Percentiles rank a stretch among this genome's conserved stretches.
These are phyloP conservation scores for Wickerhamomyces sp. DNA, from an alignment of 1,139 yeast species.

Conservation along the genomic window DNA sequence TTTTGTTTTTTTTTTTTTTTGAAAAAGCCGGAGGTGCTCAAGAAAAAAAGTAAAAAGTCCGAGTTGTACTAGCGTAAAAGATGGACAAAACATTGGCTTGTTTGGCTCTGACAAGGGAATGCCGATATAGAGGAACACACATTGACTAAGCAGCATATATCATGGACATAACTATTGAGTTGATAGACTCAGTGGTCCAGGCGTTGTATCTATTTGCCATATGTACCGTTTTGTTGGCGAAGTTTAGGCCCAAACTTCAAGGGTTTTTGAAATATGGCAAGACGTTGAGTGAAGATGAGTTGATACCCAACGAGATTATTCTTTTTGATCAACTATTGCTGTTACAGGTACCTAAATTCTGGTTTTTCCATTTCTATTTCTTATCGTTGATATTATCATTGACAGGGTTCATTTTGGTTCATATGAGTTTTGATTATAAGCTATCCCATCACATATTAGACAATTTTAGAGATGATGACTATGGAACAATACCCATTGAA, in stretches of 20 bases:
- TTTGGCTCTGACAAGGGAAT: not conserved
- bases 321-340: slow-evolving; percentile 18
- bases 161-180: not conserved
- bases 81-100: not conserved
- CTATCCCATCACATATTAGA: slow-evolving; percentile 2
- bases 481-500: slow-evolving; percentile 18
- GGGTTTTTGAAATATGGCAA: slow-evolving; percentile 35
- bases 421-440: slow-evolving; percentile 1
- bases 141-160: not conserved
- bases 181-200: slow-evolving; percentile 11
- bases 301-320: slow-evolving; percentile 1
- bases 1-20: too few relatives aligned
- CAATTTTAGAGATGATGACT: slow-evolving; percentile 6
- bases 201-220: slow-evolving; percentile 9
- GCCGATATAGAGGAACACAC: not conserved
- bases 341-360: slow-evolving; percentile 41
- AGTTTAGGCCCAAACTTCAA: slow-evolving; percentile 18
- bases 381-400: slow-evolving; percentile 22
- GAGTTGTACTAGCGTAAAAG: not conserved
- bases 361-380: slow-evolving; percentile 41
- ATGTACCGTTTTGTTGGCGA: slow-evolving; percentile 24
- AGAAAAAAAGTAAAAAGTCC: too few relatives aligned
- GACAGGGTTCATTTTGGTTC: slow-evolving; percentile 8
- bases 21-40: too few relatives aligned
- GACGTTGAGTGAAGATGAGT: slow-evolving; percentile 23